Evolutionary conservation across 192 early-diverging fungal species (phyloP).

Genomic region (Coemansia erecta): DNA sequence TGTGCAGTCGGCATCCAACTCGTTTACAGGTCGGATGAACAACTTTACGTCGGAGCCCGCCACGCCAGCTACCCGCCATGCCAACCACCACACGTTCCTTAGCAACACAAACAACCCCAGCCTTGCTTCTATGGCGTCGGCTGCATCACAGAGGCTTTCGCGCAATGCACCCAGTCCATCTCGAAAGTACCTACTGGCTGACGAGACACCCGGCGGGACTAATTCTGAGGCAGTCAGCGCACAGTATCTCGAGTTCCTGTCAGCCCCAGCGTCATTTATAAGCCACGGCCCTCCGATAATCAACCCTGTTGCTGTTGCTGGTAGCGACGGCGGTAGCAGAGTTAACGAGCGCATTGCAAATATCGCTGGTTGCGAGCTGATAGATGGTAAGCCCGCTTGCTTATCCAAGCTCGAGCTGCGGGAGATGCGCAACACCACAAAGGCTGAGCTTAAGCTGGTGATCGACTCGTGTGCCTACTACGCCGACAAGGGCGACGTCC

Average conservation of each 20-base stretch:
- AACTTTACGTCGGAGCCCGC: conserved; percentile 30
- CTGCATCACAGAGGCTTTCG: not conserved
- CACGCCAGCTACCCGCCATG: conserved; percentile 15
- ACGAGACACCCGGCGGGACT: conserved; percentile 3
- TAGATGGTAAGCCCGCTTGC: conserved; percentile 1
- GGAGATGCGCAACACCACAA: conserved; percentile 27
- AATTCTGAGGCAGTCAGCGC: not conserved
- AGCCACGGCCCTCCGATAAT: not conserved
- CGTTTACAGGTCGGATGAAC: conserved; percentile 12
- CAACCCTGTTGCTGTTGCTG: too few relatives aligned
- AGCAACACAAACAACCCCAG: not conserved
- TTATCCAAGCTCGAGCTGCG: conserved; percentile 5
- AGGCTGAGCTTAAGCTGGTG: conserved; percentile 35
- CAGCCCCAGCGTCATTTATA: conserved; percentile 8
- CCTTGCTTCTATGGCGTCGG: not conserved
- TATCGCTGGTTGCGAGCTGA: not conserved
- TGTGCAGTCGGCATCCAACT: conserved; percentile 14
- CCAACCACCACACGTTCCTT: conserved; percentile 2
- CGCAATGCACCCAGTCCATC: not conserved
- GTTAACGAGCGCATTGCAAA: not conserved
- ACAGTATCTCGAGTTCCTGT: not conserved
- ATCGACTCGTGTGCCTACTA: conserved; percentile 47
- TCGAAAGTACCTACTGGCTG: not conserved
- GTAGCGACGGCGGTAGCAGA: not conserved
- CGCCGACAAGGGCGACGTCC: conserved; percentile 45